These are phyloP conservation scores for Globisporangium paroecandrum DNA, from an alignment of 352 stramenopile species.

Conservation along the genomic window DNA sequence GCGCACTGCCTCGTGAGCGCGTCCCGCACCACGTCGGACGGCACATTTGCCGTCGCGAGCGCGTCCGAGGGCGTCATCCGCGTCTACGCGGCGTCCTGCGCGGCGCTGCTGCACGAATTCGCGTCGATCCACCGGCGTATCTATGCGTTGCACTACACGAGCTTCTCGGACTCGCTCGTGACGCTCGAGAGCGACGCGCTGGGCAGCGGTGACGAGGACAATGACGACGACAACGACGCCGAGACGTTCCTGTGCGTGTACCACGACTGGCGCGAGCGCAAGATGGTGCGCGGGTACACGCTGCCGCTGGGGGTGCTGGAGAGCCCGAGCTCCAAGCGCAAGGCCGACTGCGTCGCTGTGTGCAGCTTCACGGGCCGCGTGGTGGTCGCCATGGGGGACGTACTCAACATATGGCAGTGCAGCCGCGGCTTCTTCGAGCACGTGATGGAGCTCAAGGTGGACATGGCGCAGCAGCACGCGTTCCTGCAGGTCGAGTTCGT, in stretches of 20 bases:
- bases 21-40: conserved; percentile 58
- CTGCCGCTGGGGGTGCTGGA: conserved; percentile 74
- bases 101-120: conserved; percentile 79
- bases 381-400: conserved; percentile 65
- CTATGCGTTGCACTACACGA: conserved; percentile 78
- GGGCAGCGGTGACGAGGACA: neutral
- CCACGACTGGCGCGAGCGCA: conserved; percentile 80
- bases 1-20: conserved; percentile 53
- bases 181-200: conserved; percentile 67
- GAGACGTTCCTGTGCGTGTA: conserved; percentile 87
- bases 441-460: conserved; percentile 85
- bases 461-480: conserved; percentile 68
- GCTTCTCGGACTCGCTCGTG: conserved; percentile 83
- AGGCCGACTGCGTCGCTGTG: conserved; percentile 69
- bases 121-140: conserved; percentile 66
- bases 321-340: conserved; percentile 43
- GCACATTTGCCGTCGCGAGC: conserved; percentile 73
- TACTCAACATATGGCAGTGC: conserved; percentile 86
- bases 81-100: conserved; percentile 77
- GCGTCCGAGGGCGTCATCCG: conserved; percentile 62
- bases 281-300: conserved; percentile 80
- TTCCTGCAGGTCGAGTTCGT: conserved; percentile 75
- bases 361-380: conserved; percentile 84
- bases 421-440: conserved; percentile 85
- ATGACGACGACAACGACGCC: conserved; percentile 40